A percentile compares a stretch with the other conserved stretches of the same genome.
phyloP scores from a whole-genome alignment of 176 grass and related monocot genomes.

The Avena insularis region DNA sequence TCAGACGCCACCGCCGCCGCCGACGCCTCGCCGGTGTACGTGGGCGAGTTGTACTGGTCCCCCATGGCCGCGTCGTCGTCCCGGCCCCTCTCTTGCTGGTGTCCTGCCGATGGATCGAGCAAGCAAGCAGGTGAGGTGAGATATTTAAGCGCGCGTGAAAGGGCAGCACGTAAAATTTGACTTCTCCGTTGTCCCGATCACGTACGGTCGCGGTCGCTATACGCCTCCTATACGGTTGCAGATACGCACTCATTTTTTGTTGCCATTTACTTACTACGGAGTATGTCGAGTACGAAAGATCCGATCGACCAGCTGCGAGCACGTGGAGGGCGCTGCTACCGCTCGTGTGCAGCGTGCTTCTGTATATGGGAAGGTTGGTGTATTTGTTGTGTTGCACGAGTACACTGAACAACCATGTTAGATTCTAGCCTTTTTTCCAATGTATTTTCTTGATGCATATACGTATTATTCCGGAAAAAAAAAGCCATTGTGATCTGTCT shows the following conservation, averaged over 20 bases:
- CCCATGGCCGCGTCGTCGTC: conserved; percentile 44
- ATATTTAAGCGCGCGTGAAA: conserved; percentile 6
- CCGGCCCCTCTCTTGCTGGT: not conserved
- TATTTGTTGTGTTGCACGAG: conserved; percentile 44
- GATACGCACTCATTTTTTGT: not conserved
- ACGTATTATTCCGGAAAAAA: not conserved
- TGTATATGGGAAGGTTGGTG: not conserved
- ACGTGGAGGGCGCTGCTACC: not conserved
- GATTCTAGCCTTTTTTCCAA: not conserved
- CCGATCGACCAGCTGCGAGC: not conserved
- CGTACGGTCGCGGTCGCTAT: not conserved
- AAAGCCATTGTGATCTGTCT: not conserved
- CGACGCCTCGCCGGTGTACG: conserved; percentile 10
- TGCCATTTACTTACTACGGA: not conserved
- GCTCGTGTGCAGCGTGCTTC: not conserved
- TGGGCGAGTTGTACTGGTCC: conserved; percentile 44
- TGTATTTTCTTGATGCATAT: not conserved
- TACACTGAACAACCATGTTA: not conserved
- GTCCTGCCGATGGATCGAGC: not conserved
- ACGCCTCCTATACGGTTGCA: not conserved
- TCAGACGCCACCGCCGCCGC: not conserved
- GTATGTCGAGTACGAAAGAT: not conserved
- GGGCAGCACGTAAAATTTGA: conserved; percentile 12
- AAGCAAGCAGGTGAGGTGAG: not conserved
- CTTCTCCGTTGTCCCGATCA: not conserved